phyloP scores from a whole-genome alignment of 306 rosid genomes.

The Datisca glomerata region DNA sequence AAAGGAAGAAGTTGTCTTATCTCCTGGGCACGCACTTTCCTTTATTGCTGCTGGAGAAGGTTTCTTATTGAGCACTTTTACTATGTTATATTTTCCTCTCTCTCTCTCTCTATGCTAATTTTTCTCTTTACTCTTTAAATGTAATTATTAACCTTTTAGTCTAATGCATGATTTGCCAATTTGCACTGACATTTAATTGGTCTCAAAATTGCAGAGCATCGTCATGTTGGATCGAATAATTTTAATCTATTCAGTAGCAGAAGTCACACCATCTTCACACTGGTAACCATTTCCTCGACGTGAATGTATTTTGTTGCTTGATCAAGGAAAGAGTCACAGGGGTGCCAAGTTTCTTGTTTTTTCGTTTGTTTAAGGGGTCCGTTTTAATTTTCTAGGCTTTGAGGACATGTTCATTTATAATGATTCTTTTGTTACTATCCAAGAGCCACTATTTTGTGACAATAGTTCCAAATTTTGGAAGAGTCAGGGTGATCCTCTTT shows the following conservation, averaged over 20 bases:
- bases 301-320: not conserved
- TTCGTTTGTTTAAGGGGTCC: not conserved
- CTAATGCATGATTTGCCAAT: conserved; percentile 7
- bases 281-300: conserved; percentile 42
- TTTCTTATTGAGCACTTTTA: conserved; percentile 17
- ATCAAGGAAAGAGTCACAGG: conserved; percentile 1
- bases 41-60: conserved; percentile 99
- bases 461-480: no score
- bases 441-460: no score
- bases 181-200: conserved; percentile 6
- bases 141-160: no score
- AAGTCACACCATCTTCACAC: conserved; percentile 95
- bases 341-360: conserved; percentile 4
- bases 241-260: conserved; percentile 96
- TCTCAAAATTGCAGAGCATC: conserved; percentile 67
- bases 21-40: conserved; percentile 98
- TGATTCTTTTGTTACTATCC: no score
- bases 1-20: conserved; percentile 95
- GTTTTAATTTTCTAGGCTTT: conserved; percentile 1
- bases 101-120: not conserved
- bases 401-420: no score
- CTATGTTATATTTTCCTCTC: conserved; percentile 2
- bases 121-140: not conserved
- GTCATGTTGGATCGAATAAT: conserved; percentile 98
- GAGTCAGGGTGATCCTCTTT: no score